Percentiles rank a stretch among this genome's conserved stretches.
Evolutionary conservation across 2,329 filamentous ascomycete genomes (phyloP).

Genomic region (Aspergillus pseudoviridinutans): DNA sequence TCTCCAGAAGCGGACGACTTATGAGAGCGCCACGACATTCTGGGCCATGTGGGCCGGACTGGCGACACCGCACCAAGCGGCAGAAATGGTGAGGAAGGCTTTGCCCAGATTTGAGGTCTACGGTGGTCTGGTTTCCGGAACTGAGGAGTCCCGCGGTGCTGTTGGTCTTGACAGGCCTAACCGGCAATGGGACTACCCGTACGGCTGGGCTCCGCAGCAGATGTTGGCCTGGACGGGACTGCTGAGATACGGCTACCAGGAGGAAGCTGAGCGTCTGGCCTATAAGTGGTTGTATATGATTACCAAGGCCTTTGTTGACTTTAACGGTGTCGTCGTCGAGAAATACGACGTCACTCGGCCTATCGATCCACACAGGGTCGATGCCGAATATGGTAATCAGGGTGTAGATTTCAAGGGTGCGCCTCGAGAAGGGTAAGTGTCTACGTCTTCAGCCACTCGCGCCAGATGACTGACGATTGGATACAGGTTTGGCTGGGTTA

Average conservation of each 20-base stretch:
- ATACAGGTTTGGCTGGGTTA: slow-evolving; percentile 92
- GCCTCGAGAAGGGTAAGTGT: slow-evolving; percentile 84
- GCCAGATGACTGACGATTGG: slow-evolving; percentile 3
- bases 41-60: slow-evolving; percentile 97
- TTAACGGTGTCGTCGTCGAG: slow-evolving; percentile 96
- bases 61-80: slow-evolving; percentile 80
- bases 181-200: slow-evolving; percentile 97
- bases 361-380: slow-evolving; percentile 86
- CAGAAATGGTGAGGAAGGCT: slow-evolving; percentile 71
- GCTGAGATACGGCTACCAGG: slow-evolving; percentile 83
- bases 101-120: slow-evolving; percentile 83
- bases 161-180: slow-evolving; percentile 81
- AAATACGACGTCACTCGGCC: slow-evolving; percentile 96
- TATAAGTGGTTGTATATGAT: slow-evolving; percentile 99
- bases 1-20: slow-evolving; percentile 72
- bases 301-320: slow-evolving; percentile 96
- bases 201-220: slow-evolving; percentile 97
- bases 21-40: slow-evolving; percentile 90
- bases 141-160: slow-evolving; percentile 78
- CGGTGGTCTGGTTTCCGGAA: slow-evolving; percentile 84
- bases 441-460: slow-evolving; percentile 1
- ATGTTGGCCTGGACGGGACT: slow-evolving; percentile 96
- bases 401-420: slow-evolving; percentile 93
- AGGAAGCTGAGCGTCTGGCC: slow-evolving; percentile 81
- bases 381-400: slow-evolving; percentile 97